Conservation (phyloP, 2,329 filamentous ascomycete species). For the Pseudocercospora macadamiae region DNA sequence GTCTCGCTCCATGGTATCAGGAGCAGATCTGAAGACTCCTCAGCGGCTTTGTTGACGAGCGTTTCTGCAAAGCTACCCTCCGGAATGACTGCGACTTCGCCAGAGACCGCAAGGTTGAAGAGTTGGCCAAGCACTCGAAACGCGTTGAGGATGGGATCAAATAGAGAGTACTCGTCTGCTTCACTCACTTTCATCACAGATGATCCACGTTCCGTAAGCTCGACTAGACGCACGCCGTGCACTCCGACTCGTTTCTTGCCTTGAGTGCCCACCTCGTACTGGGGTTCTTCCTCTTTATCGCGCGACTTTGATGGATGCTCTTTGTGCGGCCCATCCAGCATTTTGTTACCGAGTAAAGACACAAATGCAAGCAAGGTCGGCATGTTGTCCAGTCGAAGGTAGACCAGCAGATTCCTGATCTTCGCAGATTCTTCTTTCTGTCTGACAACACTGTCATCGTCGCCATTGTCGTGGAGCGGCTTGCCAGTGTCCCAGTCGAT, state of each 20-base stretch:
- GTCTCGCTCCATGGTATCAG: slow-evolving; percentile 90
- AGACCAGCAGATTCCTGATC: slow-evolving; percentile 72
- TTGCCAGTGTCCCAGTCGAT: slow-evolving; percentile 82
- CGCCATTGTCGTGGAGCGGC: slow-evolving; percentile 41
- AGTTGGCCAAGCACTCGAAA: slow-evolving; percentile 87
- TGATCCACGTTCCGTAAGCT: slow-evolving; percentile 88
- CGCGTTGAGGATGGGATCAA: slow-evolving; percentile 84
- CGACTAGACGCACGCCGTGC: slow-evolving; percentile 82
- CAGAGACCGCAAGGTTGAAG: slow-evolving; percentile 79
- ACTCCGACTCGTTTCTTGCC: slow-evolving; percentile 46
- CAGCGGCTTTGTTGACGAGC: slow-evolving; percentile 63
- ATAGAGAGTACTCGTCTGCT: slow-evolving; percentile 66
- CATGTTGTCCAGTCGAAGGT: slow-evolving; percentile 82
- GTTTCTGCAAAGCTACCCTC: slow-evolving; percentile 78
- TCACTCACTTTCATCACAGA: slow-evolving; percentile 94
- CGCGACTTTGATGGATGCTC: slow-evolving; percentile 41
- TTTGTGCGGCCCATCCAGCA: slow-evolving; percentile 45
- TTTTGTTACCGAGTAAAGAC: slow-evolving; percentile 68
- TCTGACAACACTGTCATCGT: slow-evolving; percentile 40
- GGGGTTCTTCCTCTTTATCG: slow-evolving; percentile 13
- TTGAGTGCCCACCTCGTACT: not conserved
- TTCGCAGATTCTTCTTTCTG: slow-evolving; percentile 56
- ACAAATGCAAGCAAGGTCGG: slow-evolving; percentile 80
- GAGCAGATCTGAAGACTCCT: slow-evolving; percentile 65
- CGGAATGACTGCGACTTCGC: slow-evolving; percentile 76